Conservation (phyloP, 2,329 filamentous ascomycete genomes). For the Diplodia sapinea region DNA sequence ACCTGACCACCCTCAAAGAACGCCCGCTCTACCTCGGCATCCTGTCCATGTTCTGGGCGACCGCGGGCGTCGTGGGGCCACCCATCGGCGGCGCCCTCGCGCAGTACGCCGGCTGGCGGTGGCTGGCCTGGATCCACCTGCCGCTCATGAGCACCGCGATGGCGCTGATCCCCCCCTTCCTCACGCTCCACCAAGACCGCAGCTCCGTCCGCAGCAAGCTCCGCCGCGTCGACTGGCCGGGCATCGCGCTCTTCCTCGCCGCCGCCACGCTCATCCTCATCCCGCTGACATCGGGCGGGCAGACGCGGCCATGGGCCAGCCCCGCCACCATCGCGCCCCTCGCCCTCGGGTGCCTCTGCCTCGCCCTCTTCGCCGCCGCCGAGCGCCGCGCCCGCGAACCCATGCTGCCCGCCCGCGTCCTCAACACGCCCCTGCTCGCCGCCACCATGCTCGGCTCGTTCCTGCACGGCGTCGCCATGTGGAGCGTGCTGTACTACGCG, state of each 20-base stretch:
- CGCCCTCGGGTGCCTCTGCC: conserved; percentile 41
- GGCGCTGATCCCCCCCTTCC: conserved; percentile 39
- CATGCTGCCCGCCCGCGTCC: conserved; percentile 53
- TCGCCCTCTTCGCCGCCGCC: conserved; percentile 42
- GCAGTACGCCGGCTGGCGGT: conserved; percentile 37
- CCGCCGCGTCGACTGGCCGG: conserved; percentile 51
- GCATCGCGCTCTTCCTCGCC: conserved; percentile 48
- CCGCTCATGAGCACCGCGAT: conserved; percentile 41
- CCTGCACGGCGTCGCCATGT: conserved; percentile 46
- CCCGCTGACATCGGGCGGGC: conserved; percentile 53
- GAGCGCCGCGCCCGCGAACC: conserved; percentile 38
- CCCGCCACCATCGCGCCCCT: conserved; percentile 51
- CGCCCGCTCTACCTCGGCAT: conserved; percentile 8
- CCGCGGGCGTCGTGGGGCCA: not conserved
- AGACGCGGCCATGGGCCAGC: conserved; percentile 47
- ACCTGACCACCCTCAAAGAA: conserved; percentile 45
- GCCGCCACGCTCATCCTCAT: conserved; percentile 49
- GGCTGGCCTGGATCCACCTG: conserved; percentile 54
- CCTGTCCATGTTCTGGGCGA: conserved; percentile 25
- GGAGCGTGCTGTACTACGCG: conserved; percentile 51
- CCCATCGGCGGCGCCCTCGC: conserved; percentile 7
- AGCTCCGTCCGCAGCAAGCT: conserved; percentile 39
- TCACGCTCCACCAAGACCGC: conserved; percentile 49
- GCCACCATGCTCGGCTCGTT: conserved; percentile 46
- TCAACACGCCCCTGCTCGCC: conserved; percentile 50